Conservation (phyloP, 352 stramenopile species). For the Elongisporangium prolatum region DNA sequence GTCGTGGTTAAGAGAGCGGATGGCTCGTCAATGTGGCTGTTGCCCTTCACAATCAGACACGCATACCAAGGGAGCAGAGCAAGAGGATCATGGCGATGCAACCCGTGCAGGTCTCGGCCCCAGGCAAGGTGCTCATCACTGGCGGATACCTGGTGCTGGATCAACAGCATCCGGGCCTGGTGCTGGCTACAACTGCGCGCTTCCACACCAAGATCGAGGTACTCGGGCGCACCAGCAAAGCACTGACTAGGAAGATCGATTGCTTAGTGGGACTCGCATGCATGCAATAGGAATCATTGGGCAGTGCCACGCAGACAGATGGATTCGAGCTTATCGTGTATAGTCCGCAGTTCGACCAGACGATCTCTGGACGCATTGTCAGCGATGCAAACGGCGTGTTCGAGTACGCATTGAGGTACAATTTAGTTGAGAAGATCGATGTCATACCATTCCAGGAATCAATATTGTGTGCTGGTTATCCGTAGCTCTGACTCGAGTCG, state of each 20-base stretch:
- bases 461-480: background rate
- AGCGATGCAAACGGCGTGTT: conserved; percentile 11
- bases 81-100: background rate
- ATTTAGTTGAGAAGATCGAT: background rate
- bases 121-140: conserved; percentile 96
- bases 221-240: background rate
- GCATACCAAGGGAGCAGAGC: background rate
- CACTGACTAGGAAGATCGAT: background rate
- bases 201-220: conserved; percentile 88
- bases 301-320: background rate
- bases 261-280: background rate
- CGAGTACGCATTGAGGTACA: conserved; percentile 29
- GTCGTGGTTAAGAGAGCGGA: background rate
- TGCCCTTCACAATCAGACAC: background rate
- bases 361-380: conserved; percentile 31
- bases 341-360: conserved; percentile 89
- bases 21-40: background rate
- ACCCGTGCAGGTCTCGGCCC: conserved; percentile 80
- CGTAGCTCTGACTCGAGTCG: conserved; percentile 31
- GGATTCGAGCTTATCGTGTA: conserved; percentile 51
- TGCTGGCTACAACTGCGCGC: conserved; percentile 89
- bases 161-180: conserved; percentile 82
- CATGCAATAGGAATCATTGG: background rate
- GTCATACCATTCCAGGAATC: too few relatives aligned
- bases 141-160: conserved; percentile 96